These are phyloP conservation scores for Patellifolia procumbens DNA, from an alignment of 179 eudicot genomes.

Conservation along the genomic window DNA sequence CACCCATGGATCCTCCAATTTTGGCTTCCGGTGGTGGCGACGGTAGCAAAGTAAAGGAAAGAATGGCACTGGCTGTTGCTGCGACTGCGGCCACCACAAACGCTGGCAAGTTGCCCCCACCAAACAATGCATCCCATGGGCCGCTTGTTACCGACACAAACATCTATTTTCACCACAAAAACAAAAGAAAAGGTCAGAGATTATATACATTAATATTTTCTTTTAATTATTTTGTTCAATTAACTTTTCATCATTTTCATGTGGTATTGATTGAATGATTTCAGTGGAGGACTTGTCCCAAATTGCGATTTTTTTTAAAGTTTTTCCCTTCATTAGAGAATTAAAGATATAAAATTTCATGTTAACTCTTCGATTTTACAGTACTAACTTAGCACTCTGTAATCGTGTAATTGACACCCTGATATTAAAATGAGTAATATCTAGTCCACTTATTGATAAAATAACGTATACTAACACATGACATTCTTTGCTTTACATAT, in stretches of 20 bases:
- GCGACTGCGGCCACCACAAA: slow-evolving; percentile 72
- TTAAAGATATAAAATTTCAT: no score
- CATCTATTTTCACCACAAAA: slow-evolving; percentile 48
- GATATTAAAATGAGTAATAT: no score
- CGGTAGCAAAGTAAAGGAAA: slow-evolving; percentile 72
- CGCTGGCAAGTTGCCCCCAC: slow-evolving; percentile 86
- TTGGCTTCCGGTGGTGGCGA: slow-evolving; percentile 58
- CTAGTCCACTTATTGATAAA: no score
- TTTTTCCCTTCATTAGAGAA: no score
- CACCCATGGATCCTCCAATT: slow-evolving; percentile 30
- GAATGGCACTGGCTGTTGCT: slow-evolving; percentile 56
- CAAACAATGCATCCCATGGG: slow-evolving; percentile 74
- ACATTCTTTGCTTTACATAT: slow-evolving; percentile 2
- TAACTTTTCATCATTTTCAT: no score
- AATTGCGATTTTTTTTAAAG: no score
- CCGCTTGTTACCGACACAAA: slow-evolving; percentile 74
- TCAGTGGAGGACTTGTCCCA: no score
- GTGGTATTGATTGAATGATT: no score
- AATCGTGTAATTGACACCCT: no score
- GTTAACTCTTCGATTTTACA: no score
- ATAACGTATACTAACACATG: not conserved
- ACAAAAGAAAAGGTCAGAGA: not conserved
- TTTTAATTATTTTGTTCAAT: not conserved
- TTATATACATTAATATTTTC: no score
- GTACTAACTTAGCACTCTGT: no score